A percentile compares a stretch with the other conserved stretches of the same genome.
Evolutionary conservation across 228 moss, liverwort and hornwort genomes (phyloP).

Genomic region (Sphagnum fallax): DNA sequence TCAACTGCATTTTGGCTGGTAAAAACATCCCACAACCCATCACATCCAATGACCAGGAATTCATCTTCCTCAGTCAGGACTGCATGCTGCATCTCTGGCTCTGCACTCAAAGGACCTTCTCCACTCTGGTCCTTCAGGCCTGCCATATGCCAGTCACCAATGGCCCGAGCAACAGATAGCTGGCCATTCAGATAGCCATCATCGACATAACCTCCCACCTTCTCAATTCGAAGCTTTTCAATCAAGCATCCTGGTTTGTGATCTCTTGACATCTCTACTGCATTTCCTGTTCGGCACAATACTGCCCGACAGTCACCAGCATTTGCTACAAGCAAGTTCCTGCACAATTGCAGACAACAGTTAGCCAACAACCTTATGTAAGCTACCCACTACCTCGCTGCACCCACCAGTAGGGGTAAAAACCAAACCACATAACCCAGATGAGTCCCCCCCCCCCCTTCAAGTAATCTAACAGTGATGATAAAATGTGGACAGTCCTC

Average conservation of each 20-base stretch:
- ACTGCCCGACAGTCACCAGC: conserved; percentile 98
- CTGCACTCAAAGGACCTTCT: conserved; percentile 73
- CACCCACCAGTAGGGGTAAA: too few species aligned
- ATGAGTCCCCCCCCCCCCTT: too few species aligned
- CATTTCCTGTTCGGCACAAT: conserved; percentile 66
- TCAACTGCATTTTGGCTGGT: conserved; percentile 82
- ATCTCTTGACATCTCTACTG: conserved; percentile 86
- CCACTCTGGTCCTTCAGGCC: conserved; percentile 57
- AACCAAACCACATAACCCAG: too few species aligned
- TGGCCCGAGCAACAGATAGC: conserved; percentile 79
- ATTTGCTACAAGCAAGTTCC: conserved; percentile 86
- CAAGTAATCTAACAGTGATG: too few species aligned
- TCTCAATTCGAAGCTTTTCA: conserved; percentile 83
- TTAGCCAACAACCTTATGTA: too few species aligned
- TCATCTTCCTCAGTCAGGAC: conserved; percentile 79
- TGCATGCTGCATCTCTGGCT: conserved; percentile 70
- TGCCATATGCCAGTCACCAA: conserved; percentile 87
- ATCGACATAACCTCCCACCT: conserved; percentile 69
- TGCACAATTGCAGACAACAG: conserved; percentile 17
- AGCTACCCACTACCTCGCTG: too few species aligned
- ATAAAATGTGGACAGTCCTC: too few species aligned
- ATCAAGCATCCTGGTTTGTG: conserved; percentile 58
- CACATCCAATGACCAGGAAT: conserved; percentile 92
- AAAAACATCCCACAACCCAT: conserved; percentile 97
- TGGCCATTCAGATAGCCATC: conserved; percentile 97